A percentile compares a stretch with the other conserved stretches of the same genome.
Conservation (phyloP, 371 early-diverging fungal genomes). For the Mucor ambiguus region DNA sequence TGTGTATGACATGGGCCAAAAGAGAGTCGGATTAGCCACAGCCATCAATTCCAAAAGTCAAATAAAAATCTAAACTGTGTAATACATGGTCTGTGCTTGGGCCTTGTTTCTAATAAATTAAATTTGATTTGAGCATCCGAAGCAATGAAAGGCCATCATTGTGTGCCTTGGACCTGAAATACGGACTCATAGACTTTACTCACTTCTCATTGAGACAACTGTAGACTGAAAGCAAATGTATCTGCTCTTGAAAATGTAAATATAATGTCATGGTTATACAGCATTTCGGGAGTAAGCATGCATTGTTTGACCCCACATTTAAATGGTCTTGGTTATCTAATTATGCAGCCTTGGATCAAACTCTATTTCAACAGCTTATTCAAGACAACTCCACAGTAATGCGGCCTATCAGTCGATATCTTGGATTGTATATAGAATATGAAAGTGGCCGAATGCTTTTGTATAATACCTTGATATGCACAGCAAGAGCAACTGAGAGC, state of each 20-base stretch:
- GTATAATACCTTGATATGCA: neutral
- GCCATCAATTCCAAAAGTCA: slow-evolving; percentile 19
- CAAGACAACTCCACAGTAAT: neutral
- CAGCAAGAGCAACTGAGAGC: neutral
- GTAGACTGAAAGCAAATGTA: no score
- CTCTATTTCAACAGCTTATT: neutral
- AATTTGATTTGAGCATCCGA: neutral
- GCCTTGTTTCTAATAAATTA: neutral
- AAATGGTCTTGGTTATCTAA: neutral
- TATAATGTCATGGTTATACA: neutral
- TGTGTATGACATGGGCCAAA: slow-evolving; percentile 38
- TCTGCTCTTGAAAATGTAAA: neutral
- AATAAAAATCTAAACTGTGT: neutral
- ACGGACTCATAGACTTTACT: neutral
- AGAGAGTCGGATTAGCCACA: slow-evolving; percentile 19
- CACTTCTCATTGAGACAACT: no score
- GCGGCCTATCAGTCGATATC: neutral
- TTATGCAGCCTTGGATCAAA: neutral
- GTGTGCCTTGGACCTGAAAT: neutral
- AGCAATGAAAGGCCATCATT: neutral
- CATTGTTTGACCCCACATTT: neutral
- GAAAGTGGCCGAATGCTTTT: no score
- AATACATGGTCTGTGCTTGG: slow-evolving; percentile 3
- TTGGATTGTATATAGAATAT: neutral
- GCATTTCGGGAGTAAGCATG: neutral